Conservation (phyloP, 2,329 filamentous ascomycete genomes). For the Alternaria sp. region DNA sequence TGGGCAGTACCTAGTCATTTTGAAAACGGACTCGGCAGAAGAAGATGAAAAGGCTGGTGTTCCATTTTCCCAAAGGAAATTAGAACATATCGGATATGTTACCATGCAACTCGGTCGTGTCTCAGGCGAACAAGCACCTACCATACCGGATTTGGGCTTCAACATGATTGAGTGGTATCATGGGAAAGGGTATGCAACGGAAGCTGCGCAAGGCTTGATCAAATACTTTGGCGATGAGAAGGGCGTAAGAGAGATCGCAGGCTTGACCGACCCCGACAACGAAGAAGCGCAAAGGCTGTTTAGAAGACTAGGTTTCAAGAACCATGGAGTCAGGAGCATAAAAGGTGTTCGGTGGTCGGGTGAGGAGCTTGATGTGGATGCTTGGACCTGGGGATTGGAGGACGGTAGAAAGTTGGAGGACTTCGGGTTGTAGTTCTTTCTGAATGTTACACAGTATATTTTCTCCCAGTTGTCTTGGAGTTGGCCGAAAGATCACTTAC, state of each 20-base stretch:
- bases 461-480: neutral
- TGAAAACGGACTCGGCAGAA: slow-evolving; percentile 18
- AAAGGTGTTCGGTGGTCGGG: slow-evolving; percentile 17
- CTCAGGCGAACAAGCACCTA: slow-evolving; percentile 17
- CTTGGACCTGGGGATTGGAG: slow-evolving; percentile 21
- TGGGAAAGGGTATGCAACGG: slow-evolving; percentile 31
- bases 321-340: slow-evolving; percentile 20
- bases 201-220: slow-evolving; percentile 18
- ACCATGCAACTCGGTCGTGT: slow-evolving; percentile 32
- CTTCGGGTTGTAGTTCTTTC: slow-evolving; percentile 10
- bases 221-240: slow-evolving; percentile 16
- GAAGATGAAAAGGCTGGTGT: neutral
- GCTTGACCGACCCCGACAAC: slow-evolving; percentile 24
- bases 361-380: slow-evolving; percentile 7
- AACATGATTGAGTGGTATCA: slow-evolving; percentile 21
- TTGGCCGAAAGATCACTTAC: neutral
- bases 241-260: slow-evolving; percentile 17
- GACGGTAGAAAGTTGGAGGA: slow-evolving; percentile 18
- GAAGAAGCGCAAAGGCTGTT: slow-evolving; percentile 26
- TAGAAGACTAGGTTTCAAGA: slow-evolving; percentile 26
- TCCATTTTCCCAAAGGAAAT: slow-evolving; percentile 8
- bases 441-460: too few species aligned
- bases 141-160: slow-evolving; percentile 33
- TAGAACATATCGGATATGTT: slow-evolving; percentile 25
- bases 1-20: slow-evolving; percentile 37